Base-by-base conservation (phyloP, 1,139 yeast species). In the Tardiomyces depauwii region DNA sequence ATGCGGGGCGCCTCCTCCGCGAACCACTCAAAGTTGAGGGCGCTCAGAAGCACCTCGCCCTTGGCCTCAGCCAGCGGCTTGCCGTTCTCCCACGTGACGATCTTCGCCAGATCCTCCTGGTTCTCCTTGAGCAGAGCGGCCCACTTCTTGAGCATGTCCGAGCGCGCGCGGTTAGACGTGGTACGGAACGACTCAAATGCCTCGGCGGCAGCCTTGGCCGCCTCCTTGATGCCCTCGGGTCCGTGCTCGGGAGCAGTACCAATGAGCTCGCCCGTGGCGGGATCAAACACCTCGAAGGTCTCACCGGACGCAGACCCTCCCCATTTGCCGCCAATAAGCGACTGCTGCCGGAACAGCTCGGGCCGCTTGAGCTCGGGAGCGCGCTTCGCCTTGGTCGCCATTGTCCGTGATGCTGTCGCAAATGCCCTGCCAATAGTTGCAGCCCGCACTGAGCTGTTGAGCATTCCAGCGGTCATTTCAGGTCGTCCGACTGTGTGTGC, bases 1-100 rank as follows among this genome's bases (percentile, higher is more conserved):
- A 77, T 63, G 52, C 94, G 72, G 43, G 89, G 84, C 16, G 95
- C 94, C 57, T 85, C 89, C 61, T 84, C 95, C 18, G 91, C 73
- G 60, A 78, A 87, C 95, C 95, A 87, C 60, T 85, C 86, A 54
- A 85, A 80, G 62, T 82, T 86, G 7, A 83, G 74, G 2, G 93
- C 91, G 32, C 86, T 87, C 55, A 84, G 82, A 48, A 68, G 72
- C 41, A 86, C 73, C 63, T 87, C 96, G 42, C 91, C 94, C 40
- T 70, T 62, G 13, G 94, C 82, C 62, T 87, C 95, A 14, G 78
- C 70, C 44, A 78, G 65, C 1, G 93, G 79, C 65, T 87, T 87
- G 51, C 96, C 96, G 62, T 87, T 87, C 64, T 87, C 96, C 69
- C 82, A 72, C 6, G 88, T 77, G 44, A 84, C 70, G 47, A 87